Evolutionary conservation across 441 rosid genomes (phyloP), one percentile per base, ranked within the genome.

Genomic region (Hura crepitans): DNA sequence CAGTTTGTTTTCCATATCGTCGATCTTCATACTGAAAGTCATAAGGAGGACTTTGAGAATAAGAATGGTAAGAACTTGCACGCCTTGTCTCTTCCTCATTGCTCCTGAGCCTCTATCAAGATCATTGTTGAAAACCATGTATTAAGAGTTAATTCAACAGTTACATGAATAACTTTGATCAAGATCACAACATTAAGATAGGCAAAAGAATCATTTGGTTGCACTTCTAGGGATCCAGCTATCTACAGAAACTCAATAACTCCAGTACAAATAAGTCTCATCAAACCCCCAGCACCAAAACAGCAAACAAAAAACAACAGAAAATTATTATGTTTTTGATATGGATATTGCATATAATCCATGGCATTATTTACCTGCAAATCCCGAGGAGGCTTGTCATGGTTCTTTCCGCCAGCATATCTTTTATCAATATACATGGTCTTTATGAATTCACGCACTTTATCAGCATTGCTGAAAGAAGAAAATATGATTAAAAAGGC

Each of bases 31-130:
- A 95, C 79, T 95, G 99, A 76, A 86, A 82, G 79, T 95, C 97
- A 67, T 95, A 95, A 75, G 99, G 99, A 75, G 97, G 97, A 85
- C 99, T 95, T 74, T 92, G 97, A 53, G 99, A 95, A 84, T 81
- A 95, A 55, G 99, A 95, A 82, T 95, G 99, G 82, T 95, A 92
- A 33, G 99, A 95, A 80, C 90, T 87, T 76, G 99, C 94, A 66
- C 97, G 94, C 79, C 89, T 86, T 55, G 83, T 85, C 75, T 85
- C 81, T 46, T 79, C 94, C 80, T 83, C 93, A 75, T 71, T 82
- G 72, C 82, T 83, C 81, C 85, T 79, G 57, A 66, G 70, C 76
- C 82, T 84, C 97, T 94, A 90, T 68, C 79, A 77, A 76, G 71
- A 70, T 57, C 69, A 79, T 79, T 64, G 11, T 56, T 65, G 68